A percentile compares a stretch with the other conserved stretches of the same genome.
phyloP scores from a whole-genome alignment of 768 basidiomycete species.

The Suillus subaureus region DNA sequence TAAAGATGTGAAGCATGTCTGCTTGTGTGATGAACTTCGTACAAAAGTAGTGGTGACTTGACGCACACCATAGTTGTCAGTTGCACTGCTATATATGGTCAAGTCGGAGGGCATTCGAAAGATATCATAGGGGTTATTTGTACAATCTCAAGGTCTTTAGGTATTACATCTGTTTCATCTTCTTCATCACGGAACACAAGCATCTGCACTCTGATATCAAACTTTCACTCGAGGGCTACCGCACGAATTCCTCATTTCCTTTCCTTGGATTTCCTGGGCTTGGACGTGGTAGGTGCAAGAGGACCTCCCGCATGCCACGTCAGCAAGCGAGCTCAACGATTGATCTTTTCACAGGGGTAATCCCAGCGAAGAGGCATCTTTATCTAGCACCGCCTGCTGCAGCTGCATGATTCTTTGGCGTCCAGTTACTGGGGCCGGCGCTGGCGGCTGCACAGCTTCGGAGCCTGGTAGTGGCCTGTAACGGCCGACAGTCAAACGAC shows the following conservation, averaged over 20 bases:
- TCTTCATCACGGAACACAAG: background rate
- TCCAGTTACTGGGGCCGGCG: background rate
- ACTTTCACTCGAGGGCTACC: background rate
- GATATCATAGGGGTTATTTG: background rate
- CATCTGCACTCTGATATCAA: background rate
- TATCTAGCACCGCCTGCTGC: background rate
- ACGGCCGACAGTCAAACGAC: background rate
- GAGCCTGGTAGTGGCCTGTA: background rate
- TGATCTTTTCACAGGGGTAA: background rate
- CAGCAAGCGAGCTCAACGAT: background rate
- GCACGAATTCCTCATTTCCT: background rate
- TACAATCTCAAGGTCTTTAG: background rate
- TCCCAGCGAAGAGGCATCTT: background rate
- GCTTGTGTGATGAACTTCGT: too few relatives aligned
- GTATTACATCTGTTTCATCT: background rate
- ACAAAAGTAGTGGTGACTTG: too few relatives aligned
- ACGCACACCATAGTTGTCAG: slow-evolving; percentile 27
- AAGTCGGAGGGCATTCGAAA: slow-evolving; percentile 37
- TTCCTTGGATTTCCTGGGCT: background rate
- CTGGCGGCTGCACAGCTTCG: background rate
- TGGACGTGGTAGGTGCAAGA: background rate
- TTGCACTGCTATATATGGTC: too few relatives aligned
- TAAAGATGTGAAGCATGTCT: too few relatives aligned
- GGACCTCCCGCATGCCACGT: background rate
- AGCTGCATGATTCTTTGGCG: background rate